Evolutionary conservation across 768 basidiomycete species (phyloP).

Genomic region (Rhizopogon vinicolor): DNA sequence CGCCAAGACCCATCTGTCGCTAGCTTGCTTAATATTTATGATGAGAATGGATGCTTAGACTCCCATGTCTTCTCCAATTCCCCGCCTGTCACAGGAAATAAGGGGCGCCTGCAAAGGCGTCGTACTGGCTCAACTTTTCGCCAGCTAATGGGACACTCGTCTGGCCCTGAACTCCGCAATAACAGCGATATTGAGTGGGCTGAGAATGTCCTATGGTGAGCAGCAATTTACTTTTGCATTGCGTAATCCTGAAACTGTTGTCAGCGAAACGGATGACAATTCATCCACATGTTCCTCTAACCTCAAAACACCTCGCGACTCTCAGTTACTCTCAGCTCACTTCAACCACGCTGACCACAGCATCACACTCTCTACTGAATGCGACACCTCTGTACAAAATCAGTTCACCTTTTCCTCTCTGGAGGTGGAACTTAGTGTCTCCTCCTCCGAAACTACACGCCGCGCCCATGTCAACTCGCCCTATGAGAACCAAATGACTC

Average conservation of each 20-base stretch:
- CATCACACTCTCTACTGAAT: slow-evolving; percentile 39
- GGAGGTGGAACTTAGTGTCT: slow-evolving; percentile 63
- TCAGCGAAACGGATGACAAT: slow-evolving; percentile 41
- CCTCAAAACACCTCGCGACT: slow-evolving; percentile 45
- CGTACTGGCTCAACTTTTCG: slow-evolving; percentile 71
- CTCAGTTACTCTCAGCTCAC: slow-evolving; percentile 34
- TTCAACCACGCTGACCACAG: slow-evolving; percentile 30
- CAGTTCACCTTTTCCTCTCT: slow-evolving; percentile 58
- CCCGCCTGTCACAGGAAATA: slow-evolving; percentile 28
- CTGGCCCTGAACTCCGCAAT: slow-evolving; percentile 22
- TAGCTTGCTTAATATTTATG: slow-evolving; percentile 69
- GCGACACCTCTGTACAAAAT: slow-evolving; percentile 36
- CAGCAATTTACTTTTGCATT: neutral
- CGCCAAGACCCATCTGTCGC: slow-evolving; percentile 77
- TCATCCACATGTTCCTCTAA: slow-evolving; percentile 46
- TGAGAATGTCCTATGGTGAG: slow-evolving; percentile 67
- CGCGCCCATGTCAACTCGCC: slow-evolving; percentile 18
- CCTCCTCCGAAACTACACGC: slow-evolving; percentile 35
- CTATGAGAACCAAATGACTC: slow-evolving; percentile 43
- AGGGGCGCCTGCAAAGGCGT: slow-evolving; percentile 48
- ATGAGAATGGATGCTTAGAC: slow-evolving; percentile 63
- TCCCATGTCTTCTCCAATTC: slow-evolving; percentile 63
- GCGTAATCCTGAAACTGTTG: neutral
- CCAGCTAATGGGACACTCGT: slow-evolving; percentile 60
- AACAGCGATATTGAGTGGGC: slow-evolving; percentile 80